Base-by-base conservation (phyloP, 192 early-diverging fungal genomes). In the Linnemannia zychae region DNA sequence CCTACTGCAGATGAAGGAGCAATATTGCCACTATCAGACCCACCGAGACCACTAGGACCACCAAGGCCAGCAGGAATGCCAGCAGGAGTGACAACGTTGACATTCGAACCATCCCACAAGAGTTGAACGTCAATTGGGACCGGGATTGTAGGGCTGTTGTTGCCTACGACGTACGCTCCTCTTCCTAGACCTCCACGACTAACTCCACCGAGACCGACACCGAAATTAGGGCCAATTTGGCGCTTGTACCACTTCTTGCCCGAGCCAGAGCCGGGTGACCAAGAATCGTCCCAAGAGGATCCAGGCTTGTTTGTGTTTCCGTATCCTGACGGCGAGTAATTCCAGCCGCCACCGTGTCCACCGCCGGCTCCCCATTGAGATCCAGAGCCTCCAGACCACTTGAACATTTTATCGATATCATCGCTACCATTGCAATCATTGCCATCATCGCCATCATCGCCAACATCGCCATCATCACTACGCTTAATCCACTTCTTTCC, bases 31-130 rank as follows among this genome's bases (percentile, higher is more conserved):
- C n/a, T n/a, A n/a, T n/a, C n/a, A n/a, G n/a, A n/a, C n/a, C n/a
- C n/a, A 4, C 49, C 38, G 24, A 57, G 73, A 18, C 57, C 60
- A 31, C 33, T 24, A 33, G n/a, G 22, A 57, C n/a, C 49, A 3
- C 16, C 24, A 31, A 31, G 34, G 31, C 24, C 33, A 12, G 69
- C n/a, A n/a, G 40, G 40, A 71, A 44, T n/a, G 28, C 37, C 34
- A 22, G 47, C 11, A 49, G 28, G 28, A n/a, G 72, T 28, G 36
- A 73, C 50, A 4, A 49, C 2, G 34, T 50, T 52, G 31, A 73
- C 49, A 16, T 71, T 71, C 4, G 72, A 33, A n/a, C 74, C 74
- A 66, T 67, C 74, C 74, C 73, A 75, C 18, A 65, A 17, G 17
- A 75, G 73, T 0, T 52, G 52, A 18, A 75, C 28, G 33, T 75